Base-by-base conservation (phyloP, 768 basidiomycete genomes). In the Lactifluus echinatus region DNA sequence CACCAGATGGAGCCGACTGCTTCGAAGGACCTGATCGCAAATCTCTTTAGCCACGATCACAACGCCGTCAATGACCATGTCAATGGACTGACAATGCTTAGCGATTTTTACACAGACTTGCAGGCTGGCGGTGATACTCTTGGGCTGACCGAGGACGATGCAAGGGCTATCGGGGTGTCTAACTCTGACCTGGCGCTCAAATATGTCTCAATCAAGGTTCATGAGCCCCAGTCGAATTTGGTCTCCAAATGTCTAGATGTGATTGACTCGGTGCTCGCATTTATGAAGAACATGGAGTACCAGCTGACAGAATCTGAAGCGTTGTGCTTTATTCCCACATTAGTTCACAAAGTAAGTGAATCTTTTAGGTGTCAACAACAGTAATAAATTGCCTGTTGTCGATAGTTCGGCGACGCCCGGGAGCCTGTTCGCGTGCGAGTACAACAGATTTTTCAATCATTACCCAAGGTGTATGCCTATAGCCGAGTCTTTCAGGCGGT, bases 1-100 rank as follows among this genome's bases (percentile, higher is more conserved):
- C 81, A 78, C 61, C 96, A 99, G 70, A 97, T 98, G 93, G 93
- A 94, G 63, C 78, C 84, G 8, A 80, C 87, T 65, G 77, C 81
- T 6, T 87, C 87, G 3, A 83, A 85, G 59, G 87, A 93, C 2
- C 72, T 98, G 2, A 69, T 88, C 12, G 71, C 80, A 4, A 81
- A 81, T 28, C 75, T 99, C 28, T 99, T 97, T 74, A 97, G 95
- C 66, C 89, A 88, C 59, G 96, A 96, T 65, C 96, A 97, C 69
- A 90, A 87, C 63, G 91, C 93, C 6, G 86, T 97, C 62, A 94
- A 92, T 64, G 96, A 98, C 68, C 85, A 89, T 65, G 78, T 95
- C 52, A 74, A 76, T n/a, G 95, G 89, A 6, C 71, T 98, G 51
- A 74, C 79, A 6, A 76, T 73, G 48, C 76, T 98, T 21, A 79